Evolutionary conservation across 257 asterid species (phyloP).

Genomic region (Solanum okadae): DNA sequence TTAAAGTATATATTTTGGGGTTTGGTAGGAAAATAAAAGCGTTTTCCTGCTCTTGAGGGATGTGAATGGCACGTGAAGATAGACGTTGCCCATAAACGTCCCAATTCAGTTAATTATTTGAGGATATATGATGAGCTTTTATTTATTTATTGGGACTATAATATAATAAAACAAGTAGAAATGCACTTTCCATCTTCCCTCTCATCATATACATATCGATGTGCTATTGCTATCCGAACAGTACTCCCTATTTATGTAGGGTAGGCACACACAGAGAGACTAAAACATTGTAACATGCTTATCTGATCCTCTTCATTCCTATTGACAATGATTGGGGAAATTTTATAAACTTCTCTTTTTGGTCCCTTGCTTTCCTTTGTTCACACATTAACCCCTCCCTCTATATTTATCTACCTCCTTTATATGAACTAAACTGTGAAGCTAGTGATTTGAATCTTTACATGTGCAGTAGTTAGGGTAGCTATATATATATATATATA

Average conservation of each 20-base stretch:
- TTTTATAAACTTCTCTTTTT: not conserved
- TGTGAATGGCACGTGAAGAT: slow-evolving; percentile 4
- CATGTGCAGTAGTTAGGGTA: not conserved
- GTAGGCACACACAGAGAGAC: not conserved
- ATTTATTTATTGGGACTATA: not conserved
- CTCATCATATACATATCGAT: not conserved
- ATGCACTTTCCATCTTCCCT: not conserved
- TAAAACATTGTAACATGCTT: not conserved
- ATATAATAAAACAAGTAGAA: not conserved
- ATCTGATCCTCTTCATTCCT: not conserved
- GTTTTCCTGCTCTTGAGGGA: not conserved
- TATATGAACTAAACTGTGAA: not conserved
- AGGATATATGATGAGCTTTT: not conserved
- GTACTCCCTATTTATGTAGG: not conserved
- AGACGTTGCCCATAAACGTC: not conserved
- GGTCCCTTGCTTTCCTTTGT: not conserved
- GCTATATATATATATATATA: too few species aligned
- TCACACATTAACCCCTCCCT: not conserved
- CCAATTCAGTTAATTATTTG: not conserved
- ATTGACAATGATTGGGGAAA: not conserved
- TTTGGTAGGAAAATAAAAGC: not conserved
- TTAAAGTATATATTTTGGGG: not conserved
- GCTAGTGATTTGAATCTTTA: not conserved
- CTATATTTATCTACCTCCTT: too few species aligned
- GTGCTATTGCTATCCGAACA: not conserved